Base-by-base conservation (phyloP, 176 grass and related monocot genomes). In the Alopecurus myosuroides region DNA sequence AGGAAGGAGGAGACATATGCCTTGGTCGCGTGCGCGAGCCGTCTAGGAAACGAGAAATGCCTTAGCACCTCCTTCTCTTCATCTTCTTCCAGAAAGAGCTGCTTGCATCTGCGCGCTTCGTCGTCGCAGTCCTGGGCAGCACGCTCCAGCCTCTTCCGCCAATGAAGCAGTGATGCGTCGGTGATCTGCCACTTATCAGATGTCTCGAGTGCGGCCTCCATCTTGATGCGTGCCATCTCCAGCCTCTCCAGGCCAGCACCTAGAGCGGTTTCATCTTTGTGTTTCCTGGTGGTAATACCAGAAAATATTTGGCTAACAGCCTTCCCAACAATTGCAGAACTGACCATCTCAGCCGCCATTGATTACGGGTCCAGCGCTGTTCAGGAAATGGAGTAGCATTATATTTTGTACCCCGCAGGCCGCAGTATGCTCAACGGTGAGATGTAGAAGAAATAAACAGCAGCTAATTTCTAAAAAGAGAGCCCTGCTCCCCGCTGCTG, bases 181-280 rank as follows among this genome's bases (percentile, higher is more conserved):
- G 81, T 36, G 40, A 62, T 62, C 18, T 62, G 39, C 81, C 70
- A 75, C 6, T 9, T 10, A 11, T 23, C 11, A 22, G 76, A 77
- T 34, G 23, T 2, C 7, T 15, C 33, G 11, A 78, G 76, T n/a
- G 52, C 22, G 6, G 51, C 35, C 36, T 78, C 76, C 76, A 78
- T 42, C 31, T 36, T 84, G 42, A 76, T 28, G 22, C 51, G 71
- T 19, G 82, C 71, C 56, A 75, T 75, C 41, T 76, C 70, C 29
- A 48, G 19, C 70, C 81, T 84, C 57, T 83, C 69, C 56, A n/a
- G n/a, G n/a, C n/a, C n/a, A n/a, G n/a, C n/a, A n/a, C n/a, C n/a
- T n/a, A n/a, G n/a, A n/a, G n/a, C n/a, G n/a, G n/a, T n/a, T 10
- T 44, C 30, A 4, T 45, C 25, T 3, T n/a, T 37, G 3, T 55